Percentiles rank a stretch among this genome's conserved stretches.
Conservation (phyloP, 2,329 filamentous ascomycete genomes). For the Neofusicoccum kwambonambiense region DNA sequence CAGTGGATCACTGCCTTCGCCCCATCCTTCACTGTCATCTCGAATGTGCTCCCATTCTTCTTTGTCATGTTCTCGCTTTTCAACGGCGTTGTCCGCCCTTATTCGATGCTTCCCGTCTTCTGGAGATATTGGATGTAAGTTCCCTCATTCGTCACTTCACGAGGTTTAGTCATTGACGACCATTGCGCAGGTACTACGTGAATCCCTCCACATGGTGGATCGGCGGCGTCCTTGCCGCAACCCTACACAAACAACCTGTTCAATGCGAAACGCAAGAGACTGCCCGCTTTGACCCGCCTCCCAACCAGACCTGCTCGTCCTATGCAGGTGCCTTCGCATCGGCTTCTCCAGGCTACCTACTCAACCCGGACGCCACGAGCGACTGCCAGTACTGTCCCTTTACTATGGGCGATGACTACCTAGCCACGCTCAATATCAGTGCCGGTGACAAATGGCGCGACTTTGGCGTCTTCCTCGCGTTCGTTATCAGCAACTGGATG, state of each 20-base stretch:
- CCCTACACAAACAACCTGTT: conserved; percentile 52
- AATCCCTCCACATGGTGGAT: conserved; percentile 73
- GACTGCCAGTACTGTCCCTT: conserved; percentile 72
- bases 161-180: background rate
- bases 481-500: conserved; percentile 68
- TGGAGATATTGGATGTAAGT: conserved; percentile 66
- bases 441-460: conserved; percentile 66
- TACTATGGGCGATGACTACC: conserved; percentile 63
- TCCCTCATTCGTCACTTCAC: background rate
- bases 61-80: conserved; percentile 75
- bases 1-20: conserved; percentile 85
- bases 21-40: conserved; percentile 74
- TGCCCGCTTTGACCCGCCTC: conserved; percentile 64
- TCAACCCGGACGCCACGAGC: conserved; percentile 57
- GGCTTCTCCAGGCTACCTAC: conserved; percentile 60
- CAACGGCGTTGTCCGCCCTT: conserved; percentile 74
- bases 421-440: conserved; percentile 57
- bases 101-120: conserved; percentile 63
- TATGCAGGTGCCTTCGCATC: conserved; percentile 64
- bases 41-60: conserved; percentile 73
- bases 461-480: conserved; percentile 71
- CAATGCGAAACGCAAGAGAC: conserved; percentile 54
- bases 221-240: conserved; percentile 65
- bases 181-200: conserved; percentile 52
- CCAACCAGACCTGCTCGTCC: conserved; percentile 60